Base-by-base conservation (phyloP, 225 moss, liverwort and hornwort genomes). In the Marchantia polymorpha region DNA sequence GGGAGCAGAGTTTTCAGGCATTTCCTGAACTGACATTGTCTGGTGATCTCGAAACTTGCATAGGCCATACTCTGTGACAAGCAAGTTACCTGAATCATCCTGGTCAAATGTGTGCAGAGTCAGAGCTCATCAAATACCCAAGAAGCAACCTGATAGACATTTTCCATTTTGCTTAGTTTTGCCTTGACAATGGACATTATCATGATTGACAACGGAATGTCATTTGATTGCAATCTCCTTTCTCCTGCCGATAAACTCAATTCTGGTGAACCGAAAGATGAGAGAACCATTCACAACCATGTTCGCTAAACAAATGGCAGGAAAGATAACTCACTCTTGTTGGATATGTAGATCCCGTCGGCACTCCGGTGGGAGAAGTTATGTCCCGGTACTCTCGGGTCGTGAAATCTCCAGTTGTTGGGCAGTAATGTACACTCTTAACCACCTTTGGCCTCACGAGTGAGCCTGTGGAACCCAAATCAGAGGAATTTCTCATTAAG, bases 1-100 rank as follows among this genome's bases (percentile, higher is more conserved):
- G 39, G 94, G 94, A 50, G 92, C 94, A 52, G 94, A 94, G 75
- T 94, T 94, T 84, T 92, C 94, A 15, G 92, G 94, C 94, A 94
- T 94, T 82, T 94, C 94, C 83, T 94, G 94, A 52, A 94, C 90
- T 52, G 94, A 91, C 64, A 94, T 72, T 29, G 94, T 90, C 77
- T 94, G 92, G 72, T 94, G 92, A 69, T 94, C 92, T 47, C 92
- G 87, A 76, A 86, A 92, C 67, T 90, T 92, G 85, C 90, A 90
- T 7, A 94, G 82, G 31, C 94, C 94, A 64, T 89, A 94, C 72
- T 92, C 94, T 50, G 92, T 92, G 48, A 92, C 91, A 27, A 94
- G 77, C 78, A 94, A 74, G 71, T 94, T 89, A 60, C 94, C 92
- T 83, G 85, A 81, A 70, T 92, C 91, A 72, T 94, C 94, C 93